These are phyloP conservation scores for Coix lacrymajobi DNA, from an alignment of 176 grass and related monocot species.

Conservation along the genomic window DNA sequence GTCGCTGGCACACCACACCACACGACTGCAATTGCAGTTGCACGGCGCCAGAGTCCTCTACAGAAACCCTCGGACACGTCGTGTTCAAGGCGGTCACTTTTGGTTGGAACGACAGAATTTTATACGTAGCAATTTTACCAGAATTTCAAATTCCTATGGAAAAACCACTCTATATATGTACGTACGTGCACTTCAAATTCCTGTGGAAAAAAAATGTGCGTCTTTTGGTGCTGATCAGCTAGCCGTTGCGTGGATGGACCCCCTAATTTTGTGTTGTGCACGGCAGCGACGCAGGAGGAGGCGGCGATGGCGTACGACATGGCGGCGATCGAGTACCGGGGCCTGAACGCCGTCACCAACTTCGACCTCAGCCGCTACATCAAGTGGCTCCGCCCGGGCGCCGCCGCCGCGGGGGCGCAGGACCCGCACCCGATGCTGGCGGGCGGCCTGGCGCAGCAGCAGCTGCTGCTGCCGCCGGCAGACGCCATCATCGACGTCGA, in stretches of 20 bases:
- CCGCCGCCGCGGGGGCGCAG: slow-evolving; percentile 5
- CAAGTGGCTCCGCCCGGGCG: slow-evolving; percentile 61
- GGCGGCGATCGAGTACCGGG: slow-evolving; percentile 91
- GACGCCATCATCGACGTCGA: background rate
- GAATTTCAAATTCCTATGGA: too few species aligned
- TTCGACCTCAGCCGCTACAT: slow-evolving; percentile 89
- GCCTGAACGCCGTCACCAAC: slow-evolving; percentile 89
- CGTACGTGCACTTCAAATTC: too few species aligned
- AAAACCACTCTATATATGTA: too few species aligned
- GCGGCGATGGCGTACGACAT: slow-evolving; percentile 91
- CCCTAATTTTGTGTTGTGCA: background rate
- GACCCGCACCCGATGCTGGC: slow-evolving; percentile 31
- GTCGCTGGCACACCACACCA: background rate
- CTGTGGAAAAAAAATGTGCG: background rate
- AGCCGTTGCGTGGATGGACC: background rate
- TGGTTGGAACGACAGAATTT: background rate
- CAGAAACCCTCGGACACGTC: background rate
- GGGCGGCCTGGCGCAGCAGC: slow-evolving; percentile 20
- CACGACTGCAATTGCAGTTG: background rate
- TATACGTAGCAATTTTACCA: background rate
- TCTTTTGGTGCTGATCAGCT: background rate
- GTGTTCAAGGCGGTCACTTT: background rate
- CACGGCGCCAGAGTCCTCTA: slow-evolving; percentile 17
- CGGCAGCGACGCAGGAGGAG: slow-evolving; percentile 85
- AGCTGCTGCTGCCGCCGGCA: slow-evolving; percentile 11